Evolutionary conservation across 169 alveolate genomes (phyloP).

Genomic region (Blepharisma undulans): DNA sequence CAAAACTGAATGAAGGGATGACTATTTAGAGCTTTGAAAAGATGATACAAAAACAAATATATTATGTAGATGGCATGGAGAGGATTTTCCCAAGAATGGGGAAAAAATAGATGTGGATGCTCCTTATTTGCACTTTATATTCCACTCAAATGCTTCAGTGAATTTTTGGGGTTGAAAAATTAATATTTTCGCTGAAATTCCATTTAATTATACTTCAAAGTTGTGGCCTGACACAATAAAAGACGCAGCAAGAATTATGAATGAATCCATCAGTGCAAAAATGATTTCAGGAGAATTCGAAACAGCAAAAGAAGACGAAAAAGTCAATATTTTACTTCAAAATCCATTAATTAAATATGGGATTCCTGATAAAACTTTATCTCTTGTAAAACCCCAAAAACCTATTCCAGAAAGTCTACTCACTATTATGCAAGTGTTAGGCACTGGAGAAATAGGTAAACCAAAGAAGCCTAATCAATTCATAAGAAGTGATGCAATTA

Average conservation of each 20-base stretch:
- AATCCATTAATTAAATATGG: slow-evolving; percentile 31
- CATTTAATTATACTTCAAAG: neutral
- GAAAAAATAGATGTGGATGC: neutral
- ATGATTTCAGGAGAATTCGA: slow-evolving; percentile 39
- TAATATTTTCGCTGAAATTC: slow-evolving; percentile 11
- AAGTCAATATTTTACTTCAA: neutral
- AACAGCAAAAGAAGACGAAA: slow-evolving; percentile 14
- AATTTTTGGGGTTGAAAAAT: slow-evolving; percentile 42
- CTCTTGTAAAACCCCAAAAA: neutral
- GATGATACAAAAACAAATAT: neutral
- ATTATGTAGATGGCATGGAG: slow-evolving; percentile 21
- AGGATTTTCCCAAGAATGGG: slow-evolving; percentile 3
- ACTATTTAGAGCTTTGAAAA: slow-evolving; percentile 15
- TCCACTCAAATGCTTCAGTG: slow-evolving; percentile 35
- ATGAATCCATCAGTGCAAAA: neutral
- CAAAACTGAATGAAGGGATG: slow-evolving; percentile 39
- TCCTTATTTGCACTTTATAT: slow-evolving; percentile 2
- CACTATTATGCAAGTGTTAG: neutral
- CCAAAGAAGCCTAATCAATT: neutral
- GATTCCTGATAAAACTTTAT: neutral
- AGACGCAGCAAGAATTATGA: slow-evolving; percentile 11
- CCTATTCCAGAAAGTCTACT: neutral
- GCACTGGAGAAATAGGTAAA: neutral
- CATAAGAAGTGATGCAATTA: neutral
- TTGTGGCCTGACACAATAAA: slow-evolving; percentile 27